Base-by-base conservation (phyloP, 1,284 basidiomycete species). In the Sanghuangporus weigelae region DNA sequence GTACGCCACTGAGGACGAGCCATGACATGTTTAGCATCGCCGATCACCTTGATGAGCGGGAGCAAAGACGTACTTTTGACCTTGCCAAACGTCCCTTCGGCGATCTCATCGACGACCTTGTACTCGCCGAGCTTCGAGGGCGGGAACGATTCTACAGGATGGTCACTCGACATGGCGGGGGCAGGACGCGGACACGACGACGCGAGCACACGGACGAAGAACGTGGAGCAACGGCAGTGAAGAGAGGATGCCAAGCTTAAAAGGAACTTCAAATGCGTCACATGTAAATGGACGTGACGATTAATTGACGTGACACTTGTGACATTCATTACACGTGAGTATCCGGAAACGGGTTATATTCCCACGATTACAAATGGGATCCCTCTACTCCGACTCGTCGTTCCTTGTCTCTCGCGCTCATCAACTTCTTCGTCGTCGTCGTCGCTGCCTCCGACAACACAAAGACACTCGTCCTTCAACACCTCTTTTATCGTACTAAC, bases 31-130 rank as follows among this genome's bases (percentile, higher is more conserved):
- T 64, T 44, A 64, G 64, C 48, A 64, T 60, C 65, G 59, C 59
- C 53, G 55, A 53, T 53, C 53, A 36, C 59, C 26, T 5, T 31
- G 55, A 59, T 51, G 62, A 65, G 67, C 61, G 51, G 56, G 57
- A 35, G n/a, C 23, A 56, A 59, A 50, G 55, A 82, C 93, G 76
- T 75, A 96, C 95, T 92, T 81, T 98, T 98, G 73, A 99, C 96
- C 76, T 98, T 98, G 64, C 96, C 96, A 77, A 98, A 99, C 12
- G 93, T 96, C 19, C 96, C 96, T 66, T 92, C 89, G 58, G 90
- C 91, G 68, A 92, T 92, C 72, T 92, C 88, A 65, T 81, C 76
- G 56, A 86, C 80, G 66, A 93, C 85, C 23, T 81, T 87, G 75
- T 93, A 93, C 75, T 92, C 88, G 60, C 90, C 90, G 31, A 92